Base-by-base conservation (phyloP, 2,329 filamentous ascomycete species). In the Fusarium buxicola region DNA sequence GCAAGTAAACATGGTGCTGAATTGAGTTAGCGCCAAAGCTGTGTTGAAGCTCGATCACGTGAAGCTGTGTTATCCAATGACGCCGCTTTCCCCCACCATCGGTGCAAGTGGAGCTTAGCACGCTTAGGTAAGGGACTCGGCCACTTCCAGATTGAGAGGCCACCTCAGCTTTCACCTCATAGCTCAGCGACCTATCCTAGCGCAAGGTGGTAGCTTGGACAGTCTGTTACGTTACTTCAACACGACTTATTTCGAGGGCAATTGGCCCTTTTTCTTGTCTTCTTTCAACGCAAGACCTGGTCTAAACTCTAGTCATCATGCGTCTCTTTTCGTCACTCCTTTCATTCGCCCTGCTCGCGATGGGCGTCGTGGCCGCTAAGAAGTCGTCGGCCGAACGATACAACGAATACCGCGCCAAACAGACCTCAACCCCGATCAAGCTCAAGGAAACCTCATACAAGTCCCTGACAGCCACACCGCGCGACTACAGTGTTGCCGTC, bases 401-500 rank as follows among this genome's bases (percentile, higher is more conserved):
- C 81, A 75, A 85, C 63, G 83, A 86, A 57, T 94, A 88, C 79
- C 87, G 90, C 74, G 74, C 85, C 65, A 88, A 93, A 56, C 83
- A 89, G 55, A 81, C 83, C 38, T 84, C 85, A 5, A 78, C 85
- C 24, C 89, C 93, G 6, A 72, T 97, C 73, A 92, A 92, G 80
- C 87, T 99, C 68, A 84, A 89, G 76, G 93, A 97, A 76, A 78
- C 80, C 21, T 81, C 84, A 43, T 99, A 95, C 82, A 84, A 86
- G 68, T 85, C 91, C 66, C 80, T 98, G 67, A 96, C 92, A 4
- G 80, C 86, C 13, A 79, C 86, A 1, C 92, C 94, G 11, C 88
- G 95, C 67, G 91, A 99, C 78, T 96, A 97, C 76, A 88, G 88
- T 34, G 85, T 91, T 25, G 89, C 89, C 3, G 85, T 99, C 4